These are phyloP conservation scores for Dioscorea alata DNA, from an alignment of 106 monocot species.

Conservation along the genomic window DNA sequence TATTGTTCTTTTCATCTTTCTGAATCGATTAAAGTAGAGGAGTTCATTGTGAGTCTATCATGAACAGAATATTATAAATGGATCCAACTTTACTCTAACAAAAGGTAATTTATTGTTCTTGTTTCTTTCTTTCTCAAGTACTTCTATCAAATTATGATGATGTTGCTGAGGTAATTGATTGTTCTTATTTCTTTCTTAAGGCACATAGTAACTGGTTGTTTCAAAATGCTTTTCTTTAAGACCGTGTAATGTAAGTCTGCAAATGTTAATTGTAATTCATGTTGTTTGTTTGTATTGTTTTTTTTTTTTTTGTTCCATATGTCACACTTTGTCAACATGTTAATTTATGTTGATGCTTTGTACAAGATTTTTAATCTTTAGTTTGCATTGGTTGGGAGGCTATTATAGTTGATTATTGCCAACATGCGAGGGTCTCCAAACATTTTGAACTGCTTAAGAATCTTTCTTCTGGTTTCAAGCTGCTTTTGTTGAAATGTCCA, in stretches of 20 bases:
- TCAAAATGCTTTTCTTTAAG: neutral
- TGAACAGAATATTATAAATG: too few species aligned
- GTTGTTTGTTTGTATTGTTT: too few species aligned
- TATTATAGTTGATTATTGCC: conserved; percentile 73
- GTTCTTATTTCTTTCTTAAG: neutral
- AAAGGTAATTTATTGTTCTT: too few species aligned
- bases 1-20: too few species aligned
- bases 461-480: conserved; percentile 47
- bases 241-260: too few species aligned
- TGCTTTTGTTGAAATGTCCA: conserved; percentile 53
- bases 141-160: conserved; percentile 55
- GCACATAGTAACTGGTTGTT: neutral
- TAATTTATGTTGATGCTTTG: neutral
- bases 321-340: neutral
- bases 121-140: conserved; percentile 65
- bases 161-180: conserved; percentile 17
- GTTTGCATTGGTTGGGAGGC: conserved; percentile 61
- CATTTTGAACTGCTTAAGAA: conserved; percentile 51
- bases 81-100: too few species aligned
- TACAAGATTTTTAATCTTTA: conserved; percentile 55
- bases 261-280: neutral
- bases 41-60: too few species aligned
- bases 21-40: too few species aligned
- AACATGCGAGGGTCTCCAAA: conserved; percentile 46
- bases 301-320: neutral